Evolutionary conservation across 2,329 filamentous ascomycete genomes (phyloP).

Genomic region (Pyrenochaeta sp.): DNA sequence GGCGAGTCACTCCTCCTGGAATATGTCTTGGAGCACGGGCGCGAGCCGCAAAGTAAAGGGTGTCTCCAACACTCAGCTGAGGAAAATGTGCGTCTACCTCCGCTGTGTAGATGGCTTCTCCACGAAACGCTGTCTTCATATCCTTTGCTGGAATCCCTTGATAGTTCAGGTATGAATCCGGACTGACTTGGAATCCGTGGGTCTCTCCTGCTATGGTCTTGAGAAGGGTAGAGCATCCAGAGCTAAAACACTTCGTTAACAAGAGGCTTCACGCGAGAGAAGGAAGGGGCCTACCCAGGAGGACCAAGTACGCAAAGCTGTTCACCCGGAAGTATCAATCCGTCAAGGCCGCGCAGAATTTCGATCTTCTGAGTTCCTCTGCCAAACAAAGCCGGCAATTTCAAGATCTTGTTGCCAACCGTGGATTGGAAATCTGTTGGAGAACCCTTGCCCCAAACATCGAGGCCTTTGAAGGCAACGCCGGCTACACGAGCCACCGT

Average conservation of each 20-base stretch:
- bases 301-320: constrained; percentile 77
- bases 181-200: constrained; percentile 76
- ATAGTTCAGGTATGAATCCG: constrained; percentile 78
- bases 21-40: constrained; percentile 65
- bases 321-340: constrained; percentile 71
- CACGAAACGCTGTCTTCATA: constrained; percentile 78
- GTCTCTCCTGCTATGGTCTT: constrained; percentile 84
- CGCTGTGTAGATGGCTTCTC: constrained; percentile 84
- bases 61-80: constrained; percentile 76
- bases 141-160: constrained; percentile 73
- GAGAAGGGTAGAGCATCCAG: constrained; percentile 79
- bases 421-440: constrained; percentile 73
- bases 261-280: not conserved
- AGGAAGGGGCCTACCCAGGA: constrained; percentile 51
- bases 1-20: constrained; percentile 63
- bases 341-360: constrained; percentile 71
- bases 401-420: constrained; percentile 66
- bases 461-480: constrained; percentile 69
- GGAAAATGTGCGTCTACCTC: constrained; percentile 84
- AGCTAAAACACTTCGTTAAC: constrained; percentile 29
- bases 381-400: constrained; percentile 62
- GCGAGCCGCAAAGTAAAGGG: constrained; percentile 74
- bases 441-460: constrained; percentile 70
- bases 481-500: constrained; percentile 64
- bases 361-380: constrained; percentile 64